Evolutionary conservation across 2,329 filamentous ascomycete genomes (phyloP), one percentile per base, ranked within the genome.

Genomic region (Apiospora marii): DNA sequence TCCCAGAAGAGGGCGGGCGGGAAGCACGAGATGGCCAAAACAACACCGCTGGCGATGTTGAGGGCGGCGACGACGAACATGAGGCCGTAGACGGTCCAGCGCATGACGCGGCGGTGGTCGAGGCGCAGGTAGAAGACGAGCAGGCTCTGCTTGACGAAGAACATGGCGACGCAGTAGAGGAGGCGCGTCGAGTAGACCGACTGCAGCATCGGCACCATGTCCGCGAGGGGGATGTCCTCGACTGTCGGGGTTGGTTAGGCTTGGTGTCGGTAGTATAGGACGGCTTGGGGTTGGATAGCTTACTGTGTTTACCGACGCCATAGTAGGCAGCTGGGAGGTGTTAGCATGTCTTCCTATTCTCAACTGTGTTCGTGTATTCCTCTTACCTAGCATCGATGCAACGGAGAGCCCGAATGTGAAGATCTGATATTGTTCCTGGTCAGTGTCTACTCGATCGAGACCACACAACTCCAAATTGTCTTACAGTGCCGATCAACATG

Each of bases 91-190:
- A 73, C 71, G 14, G 69, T 70, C 68, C 72, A 73, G 46, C 69
- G 69, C 71, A 74, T 72, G 49, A 67, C 22, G n/a, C 68, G 64
- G 5, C 71, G 73, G 44, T 43, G 48, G 37, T 74, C 73, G 41
- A 74, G 71, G 16, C 73, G 73, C 7, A 73, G 69, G 58, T 74
- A 74, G 71, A 74, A 74, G 27, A 71, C 67, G 30, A 74, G 67
- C 44, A 74, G 71, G 19, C 68, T 69, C 67, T 71, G n/a, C 67
- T 74, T 74, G 22, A 74, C 71, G 37, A 74, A 68, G 69, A 72
- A 71, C n/a, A 67, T 71, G n/a, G 69, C 71, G 3, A 73, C 51
- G 16, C 72, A 64, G 46, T 74, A 74, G 16, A 74, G 64, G 4
- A 74, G 71, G 6, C 73, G 61, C 14, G 71, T 72, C 46, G 73